Evolutionary conservation across 257 asterid genomes (phyloP), one percentile per base, ranked within the genome.

Genomic region (Gentiana straminea): DNA sequence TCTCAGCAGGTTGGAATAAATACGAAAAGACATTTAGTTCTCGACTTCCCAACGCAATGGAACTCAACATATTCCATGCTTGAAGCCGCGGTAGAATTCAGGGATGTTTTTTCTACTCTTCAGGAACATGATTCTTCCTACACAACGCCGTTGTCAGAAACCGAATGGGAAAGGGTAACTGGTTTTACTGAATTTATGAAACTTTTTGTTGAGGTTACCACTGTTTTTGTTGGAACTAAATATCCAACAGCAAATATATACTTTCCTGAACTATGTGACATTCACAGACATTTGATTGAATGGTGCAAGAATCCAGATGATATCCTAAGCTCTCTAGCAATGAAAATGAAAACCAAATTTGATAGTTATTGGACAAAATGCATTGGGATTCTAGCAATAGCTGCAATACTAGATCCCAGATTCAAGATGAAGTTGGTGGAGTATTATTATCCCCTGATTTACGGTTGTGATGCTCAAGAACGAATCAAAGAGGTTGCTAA

Each of bases 381-480:
- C 72, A 77, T 84, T 73, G 74, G 78, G 70, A 64, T 69, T 61
- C 73, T 81, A 73, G 94, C 96, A 62, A 67, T 87, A 69, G 94
- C 96, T 39, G 89, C 89, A 7, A 73, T 84, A 53, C 77, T 91
- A 59, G 98, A 91, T 64, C 98, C 98, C 54, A 86, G 96, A 67
- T 91, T 77, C 78, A 91, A 91, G 76, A 80, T 87, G 89, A 84
- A 83, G 82, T 67, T 91, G 74, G 89, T 91, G 33, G 98, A 91
- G 65, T 91, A 82, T 71, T 91, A 84, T 65, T 91, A 76, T 54
- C 67, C 67, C 57, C 85, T 78, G 73, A 83, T 91, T 57, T 91
- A 87, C 56, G 92, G 78, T 13, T 49, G 61, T 51, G 76, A 74
- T 68, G 87, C 94, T 15, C 58, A 84, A 4, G 69, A 69, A 58